Conservation (phyloP, 371 early-diverging fungal genomes). For the Mortierella sp. region DNA sequence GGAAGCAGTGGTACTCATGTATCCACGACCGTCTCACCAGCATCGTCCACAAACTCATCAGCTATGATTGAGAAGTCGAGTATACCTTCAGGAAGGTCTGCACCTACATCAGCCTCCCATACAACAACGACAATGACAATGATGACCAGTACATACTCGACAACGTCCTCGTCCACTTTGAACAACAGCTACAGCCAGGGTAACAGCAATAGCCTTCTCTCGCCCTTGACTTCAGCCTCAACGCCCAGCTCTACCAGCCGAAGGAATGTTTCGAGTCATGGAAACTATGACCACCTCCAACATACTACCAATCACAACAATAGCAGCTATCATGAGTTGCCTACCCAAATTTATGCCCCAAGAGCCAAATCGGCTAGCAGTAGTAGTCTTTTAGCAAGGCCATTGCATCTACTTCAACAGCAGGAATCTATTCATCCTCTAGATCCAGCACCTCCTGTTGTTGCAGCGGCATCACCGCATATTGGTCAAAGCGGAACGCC, state of each 20-base stretch:
- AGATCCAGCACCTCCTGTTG: conserved; percentile 12
- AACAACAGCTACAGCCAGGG: no score
- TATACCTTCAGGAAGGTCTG: no score
- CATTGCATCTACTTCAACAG: neutral
- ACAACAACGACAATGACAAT: neutral
- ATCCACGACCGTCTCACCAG: conserved; percentile 6
- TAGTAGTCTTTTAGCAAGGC: neutral
- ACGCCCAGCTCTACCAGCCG: neutral
- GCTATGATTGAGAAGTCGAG: conserved; percentile 1
- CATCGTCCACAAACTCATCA: conserved; percentile 1
- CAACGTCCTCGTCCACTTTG: no score
- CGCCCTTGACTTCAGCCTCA: neutral
- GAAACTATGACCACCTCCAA: no score
- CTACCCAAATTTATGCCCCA: no score
- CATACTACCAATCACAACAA: no score
- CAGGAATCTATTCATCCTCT: conserved; percentile 20
- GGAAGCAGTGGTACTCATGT: neutral
- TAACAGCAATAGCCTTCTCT: no score
- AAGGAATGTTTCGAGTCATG: neutral
- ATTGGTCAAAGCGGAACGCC: conserved; percentile 1
- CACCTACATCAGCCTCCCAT: neutral
- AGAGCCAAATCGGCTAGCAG: no score
- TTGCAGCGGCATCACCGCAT: neutral
- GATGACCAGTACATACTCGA: no score
- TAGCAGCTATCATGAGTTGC: no score